phyloP scores from a whole-genome alignment of 768 basidiomycete species.

The Mrakia frigida region DNA sequence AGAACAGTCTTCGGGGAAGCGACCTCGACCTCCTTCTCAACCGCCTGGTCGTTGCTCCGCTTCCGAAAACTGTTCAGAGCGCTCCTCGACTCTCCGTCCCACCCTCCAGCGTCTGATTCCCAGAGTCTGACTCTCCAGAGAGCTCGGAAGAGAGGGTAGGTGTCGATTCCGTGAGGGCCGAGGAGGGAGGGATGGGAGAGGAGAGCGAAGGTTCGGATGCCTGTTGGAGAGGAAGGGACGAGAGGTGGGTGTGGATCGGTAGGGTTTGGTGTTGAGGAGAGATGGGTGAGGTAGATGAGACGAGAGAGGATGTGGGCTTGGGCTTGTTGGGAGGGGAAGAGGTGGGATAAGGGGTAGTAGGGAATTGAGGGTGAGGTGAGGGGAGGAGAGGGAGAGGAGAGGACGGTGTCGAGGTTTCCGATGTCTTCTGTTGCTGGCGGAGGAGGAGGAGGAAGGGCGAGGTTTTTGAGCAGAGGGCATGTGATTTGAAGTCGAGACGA shows the following conservation, averaged over 20 bases:
- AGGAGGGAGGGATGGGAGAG: slow-evolving; percentile 4
- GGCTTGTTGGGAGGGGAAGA: background rate
- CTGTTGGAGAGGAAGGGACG: background rate
- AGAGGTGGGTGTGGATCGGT: background rate
- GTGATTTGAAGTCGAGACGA: background rate
- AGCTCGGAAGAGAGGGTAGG: slow-evolving; percentile 8
- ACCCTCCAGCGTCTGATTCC: background rate
- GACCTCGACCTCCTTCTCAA: background rate
- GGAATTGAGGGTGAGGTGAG: background rate
- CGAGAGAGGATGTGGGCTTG: background rate
- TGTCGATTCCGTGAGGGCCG: background rate
- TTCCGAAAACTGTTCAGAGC: background rate
- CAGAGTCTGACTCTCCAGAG: background rate
- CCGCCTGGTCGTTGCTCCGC: too few species aligned
- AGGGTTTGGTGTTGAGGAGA: background rate
- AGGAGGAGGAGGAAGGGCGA: background rate
- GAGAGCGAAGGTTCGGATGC: background rate
- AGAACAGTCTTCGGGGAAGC: background rate
- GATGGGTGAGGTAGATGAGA: background rate
- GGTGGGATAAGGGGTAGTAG: slow-evolving; percentile 5
- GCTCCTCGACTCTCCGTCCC: background rate
- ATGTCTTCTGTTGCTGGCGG: background rate
- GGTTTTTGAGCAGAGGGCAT: background rate
- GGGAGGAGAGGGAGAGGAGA: background rate
- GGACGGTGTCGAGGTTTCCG: background rate